Evolutionary conservation across 108 stramenopile species (phyloP).

Genomic region (Nitzschia palea): DNA sequence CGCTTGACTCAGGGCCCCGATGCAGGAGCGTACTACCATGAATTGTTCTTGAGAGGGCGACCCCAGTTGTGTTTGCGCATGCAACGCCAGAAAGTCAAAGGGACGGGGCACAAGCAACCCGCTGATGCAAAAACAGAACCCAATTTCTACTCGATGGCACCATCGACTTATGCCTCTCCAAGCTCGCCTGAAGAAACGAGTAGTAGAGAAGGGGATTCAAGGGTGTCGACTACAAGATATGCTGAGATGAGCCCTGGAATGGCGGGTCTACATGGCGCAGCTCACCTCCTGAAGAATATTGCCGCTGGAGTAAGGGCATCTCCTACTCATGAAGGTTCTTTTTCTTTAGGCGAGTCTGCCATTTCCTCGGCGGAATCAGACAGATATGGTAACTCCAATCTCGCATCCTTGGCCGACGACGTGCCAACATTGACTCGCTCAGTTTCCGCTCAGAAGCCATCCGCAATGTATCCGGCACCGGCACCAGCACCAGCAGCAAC

Average conservation of each 20-base stretch:
- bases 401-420: too few species aligned
- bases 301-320: constrained; percentile 21
- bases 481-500: too few species aligned
- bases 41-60: constrained; percentile 79
- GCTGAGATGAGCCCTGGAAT: constrained; percentile 30
- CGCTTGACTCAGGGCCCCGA: constrained; percentile 86
- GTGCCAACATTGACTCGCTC: neutral
- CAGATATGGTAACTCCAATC: too few species aligned
- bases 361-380: neutral
- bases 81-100: constrained; percentile 87
- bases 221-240: neutral
- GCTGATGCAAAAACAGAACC: constrained; percentile 80
- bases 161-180: constrained; percentile 13
- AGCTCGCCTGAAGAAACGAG: neutral
- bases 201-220: neutral
- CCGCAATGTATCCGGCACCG: too few species aligned
- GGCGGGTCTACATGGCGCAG: constrained; percentile 51
- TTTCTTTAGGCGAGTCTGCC: constrained; percentile 13
- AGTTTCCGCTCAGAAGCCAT: neutral
- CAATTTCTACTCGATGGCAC: constrained; percentile 79
- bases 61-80: constrained; percentile 75
- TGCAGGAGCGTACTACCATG: constrained; percentile 82
- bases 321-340: neutral
- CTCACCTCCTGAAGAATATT: constrained; percentile 46
- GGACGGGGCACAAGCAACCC: constrained; percentile 88